Base-by-base conservation (phyloP, 371 early-diverging fungal species). In the Capillidium rhysosporum region DNA sequence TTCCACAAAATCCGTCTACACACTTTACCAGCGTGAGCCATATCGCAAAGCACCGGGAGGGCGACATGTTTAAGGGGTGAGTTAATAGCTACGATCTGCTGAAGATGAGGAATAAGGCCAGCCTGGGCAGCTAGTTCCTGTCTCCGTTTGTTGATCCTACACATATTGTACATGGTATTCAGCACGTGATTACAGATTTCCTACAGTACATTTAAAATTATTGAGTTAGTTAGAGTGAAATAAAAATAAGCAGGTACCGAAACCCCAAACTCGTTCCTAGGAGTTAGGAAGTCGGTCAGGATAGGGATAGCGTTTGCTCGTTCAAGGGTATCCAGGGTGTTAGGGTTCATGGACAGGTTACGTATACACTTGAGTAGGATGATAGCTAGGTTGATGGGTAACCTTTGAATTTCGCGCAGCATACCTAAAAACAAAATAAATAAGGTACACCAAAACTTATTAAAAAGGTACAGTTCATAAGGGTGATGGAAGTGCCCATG, bases 131-230 rank as follows among this genome's bases (percentile, higher is more conserved):
- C 76, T 39, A 60, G 63, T 26, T 71, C 70, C 55, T 71, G 74
- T 9, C 76, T 67, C 2, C 61, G 38, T 38, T 69, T 69, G 60
- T 69, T 69, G 39, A 79, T 61, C 12, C 73, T 65, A 60, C 75
- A 76, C 16, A 79, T 59, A 59, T 79, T 76, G 65, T 65, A 79
- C 24, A 79, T 57, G 8, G 71, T 68, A 40, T 69, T 73, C 14
- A 79, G 55, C 41, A 69, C 65, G 54, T 77, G 76, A 57, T 74
- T 75, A 48, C 66, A 63, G 3, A 72, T 60, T 43, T 77, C 78
- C 63, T 34, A 34, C 1, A 23, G 30, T 25, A 49, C 40, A 26
- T 41, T 61, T 14, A 43, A 21, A 51, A 24, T 61, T 41, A 46
- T 8, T 29, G 30, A 9, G 4, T 5, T 23, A 18, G 41, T 12